phyloP scores from a whole-genome alignment of 306 rosid genomes.

The Quercus suber region DNA sequence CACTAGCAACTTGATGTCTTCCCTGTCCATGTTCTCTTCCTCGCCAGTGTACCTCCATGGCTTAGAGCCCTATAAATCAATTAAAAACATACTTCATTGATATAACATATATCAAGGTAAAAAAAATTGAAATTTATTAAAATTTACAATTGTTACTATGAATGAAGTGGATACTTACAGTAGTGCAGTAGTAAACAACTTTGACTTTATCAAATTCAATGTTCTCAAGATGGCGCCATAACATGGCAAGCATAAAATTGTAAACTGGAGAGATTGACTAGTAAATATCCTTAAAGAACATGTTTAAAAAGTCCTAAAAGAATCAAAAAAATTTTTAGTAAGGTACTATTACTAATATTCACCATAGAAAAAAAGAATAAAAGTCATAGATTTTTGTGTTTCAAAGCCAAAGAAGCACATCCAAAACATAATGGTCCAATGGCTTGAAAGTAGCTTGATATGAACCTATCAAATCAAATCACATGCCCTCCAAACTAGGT shows the following conservation, averaged over 20 bases:
- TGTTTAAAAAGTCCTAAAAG: constrained; percentile 60
- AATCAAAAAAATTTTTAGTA: not conserved
- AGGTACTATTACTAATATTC: too few relatives aligned
- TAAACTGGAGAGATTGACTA: constrained; percentile 50
- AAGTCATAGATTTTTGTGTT: too few relatives aligned
- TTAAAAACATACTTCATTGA: not conserved
- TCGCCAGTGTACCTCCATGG: constrained; percentile 84
- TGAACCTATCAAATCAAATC: too few relatives aligned
- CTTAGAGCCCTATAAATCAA: constrained; percentile 58
- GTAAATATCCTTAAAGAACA: constrained; percentile 56
- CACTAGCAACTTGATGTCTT: constrained; percentile 68
- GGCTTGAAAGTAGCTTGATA: too few relatives aligned
- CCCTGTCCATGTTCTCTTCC: constrained; percentile 74
- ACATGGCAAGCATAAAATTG: constrained; percentile 69
- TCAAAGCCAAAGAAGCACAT: too few relatives aligned
- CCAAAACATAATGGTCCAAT: too few relatives aligned
- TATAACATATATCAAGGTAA: not conserved
- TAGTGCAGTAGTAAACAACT: constrained; percentile 79
- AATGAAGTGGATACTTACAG: constrained; percentile 33
- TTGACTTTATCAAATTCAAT: constrained; percentile 54
- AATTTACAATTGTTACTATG: not conserved
- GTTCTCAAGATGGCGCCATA: constrained; percentile 79
- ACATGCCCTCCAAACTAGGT: too few relatives aligned
- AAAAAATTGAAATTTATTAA: not conserved
- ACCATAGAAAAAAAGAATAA: too few relatives aligned